Evolutionary conservation across 768 basidiomycete species (phyloP).

Genomic region (Auricularia heimuer): DNA sequence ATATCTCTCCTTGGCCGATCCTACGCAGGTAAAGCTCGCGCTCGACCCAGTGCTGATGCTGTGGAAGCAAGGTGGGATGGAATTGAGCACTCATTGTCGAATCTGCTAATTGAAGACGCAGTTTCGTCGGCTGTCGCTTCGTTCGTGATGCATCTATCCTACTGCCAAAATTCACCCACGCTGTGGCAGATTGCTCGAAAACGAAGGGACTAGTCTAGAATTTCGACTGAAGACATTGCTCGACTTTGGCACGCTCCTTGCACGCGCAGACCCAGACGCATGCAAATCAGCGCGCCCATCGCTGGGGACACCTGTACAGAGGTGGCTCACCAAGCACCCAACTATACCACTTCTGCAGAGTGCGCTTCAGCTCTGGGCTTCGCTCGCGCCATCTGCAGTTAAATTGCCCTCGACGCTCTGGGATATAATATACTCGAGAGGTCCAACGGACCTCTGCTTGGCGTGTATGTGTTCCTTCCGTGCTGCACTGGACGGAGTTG

Average conservation of each 20-base stretch:
- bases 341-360: not conserved
- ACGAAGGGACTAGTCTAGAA: too few species aligned
- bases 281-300: not conserved
- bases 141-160: not conserved
- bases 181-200: too few species aligned
- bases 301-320: not conserved
- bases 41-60: too few species aligned
- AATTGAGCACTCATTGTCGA: too few species aligned
- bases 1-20: too few species aligned
- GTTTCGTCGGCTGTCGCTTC: not conserved
- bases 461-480: not conserved
- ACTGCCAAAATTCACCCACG: too few species aligned
- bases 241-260: not conserved
- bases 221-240: not conserved
- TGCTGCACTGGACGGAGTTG: not conserved
- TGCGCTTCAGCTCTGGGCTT: not conserved
- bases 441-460: not conserved
- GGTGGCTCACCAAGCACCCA: not conserved
- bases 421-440: not conserved
- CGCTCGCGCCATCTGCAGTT: not conserved
- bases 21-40: too few species aligned
- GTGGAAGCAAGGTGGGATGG: too few species aligned
- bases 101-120: too few species aligned
- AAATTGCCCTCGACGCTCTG: not conserved
- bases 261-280: not conserved